These are phyloP conservation scores for Chlorociboria aeruginascens DNA, from an alignment of 495 filamentous ascomycete species.

Conservation along the genomic window DNA sequence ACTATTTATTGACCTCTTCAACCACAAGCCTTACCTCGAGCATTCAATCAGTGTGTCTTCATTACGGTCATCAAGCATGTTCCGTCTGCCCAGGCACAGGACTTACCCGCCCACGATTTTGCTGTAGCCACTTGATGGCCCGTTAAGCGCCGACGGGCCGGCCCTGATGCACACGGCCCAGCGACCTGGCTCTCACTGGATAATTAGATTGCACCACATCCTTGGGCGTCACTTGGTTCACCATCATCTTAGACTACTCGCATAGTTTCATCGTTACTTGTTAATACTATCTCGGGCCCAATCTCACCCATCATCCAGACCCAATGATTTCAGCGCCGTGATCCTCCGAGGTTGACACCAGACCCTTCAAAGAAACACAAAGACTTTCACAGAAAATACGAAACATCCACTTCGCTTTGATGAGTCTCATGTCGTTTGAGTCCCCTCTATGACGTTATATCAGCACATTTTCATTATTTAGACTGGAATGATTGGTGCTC, in stretches of 20 bases:
- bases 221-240: slow-evolving; percentile 1
- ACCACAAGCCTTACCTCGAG: neutral
- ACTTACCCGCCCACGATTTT: neutral
- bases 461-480: neutral
- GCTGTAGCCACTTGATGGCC: slow-evolving; percentile 1
- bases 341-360: slow-evolving; percentile 8
- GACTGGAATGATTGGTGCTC: neutral
- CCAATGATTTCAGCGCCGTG: slow-evolving; percentile 15
- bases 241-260: slow-evolving; percentile 11
- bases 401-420: neutral
- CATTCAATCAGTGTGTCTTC: neutral
- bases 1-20: neutral
- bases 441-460: neutral
- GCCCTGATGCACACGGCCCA: neutral
- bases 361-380: slow-evolving; percentile 9
- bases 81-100: no score
- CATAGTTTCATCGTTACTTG: slow-evolving; percentile 25
- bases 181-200: slow-evolving; percentile 10
- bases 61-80: neutral
- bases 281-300: slow-evolving; percentile 16
- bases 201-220: neutral
- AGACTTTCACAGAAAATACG: slow-evolving; percentile 6
- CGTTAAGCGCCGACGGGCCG: slow-evolving; percentile 12
- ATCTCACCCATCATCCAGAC: slow-evolving; percentile 9
- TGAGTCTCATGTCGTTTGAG: neutral